phyloP scores from a whole-genome alignment of 345 rosid species.

The Pugionium dolabratum region DNA sequence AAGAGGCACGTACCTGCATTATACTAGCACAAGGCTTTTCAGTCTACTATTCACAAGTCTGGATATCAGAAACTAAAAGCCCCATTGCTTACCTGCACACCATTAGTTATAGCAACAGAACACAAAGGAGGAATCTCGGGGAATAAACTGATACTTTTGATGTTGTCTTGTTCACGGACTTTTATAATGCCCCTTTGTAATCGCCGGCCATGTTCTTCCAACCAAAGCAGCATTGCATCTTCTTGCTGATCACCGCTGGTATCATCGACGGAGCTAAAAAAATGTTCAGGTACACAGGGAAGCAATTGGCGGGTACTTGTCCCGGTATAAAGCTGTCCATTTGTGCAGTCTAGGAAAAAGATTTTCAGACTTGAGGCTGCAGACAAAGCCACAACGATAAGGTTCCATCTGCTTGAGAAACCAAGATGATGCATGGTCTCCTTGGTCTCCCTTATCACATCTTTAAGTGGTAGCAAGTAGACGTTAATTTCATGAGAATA shows the following conservation, averaged over 20 bases:
- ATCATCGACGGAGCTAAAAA: conserved; percentile 58
- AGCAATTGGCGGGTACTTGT: conserved; percentile 65
- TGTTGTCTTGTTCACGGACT: conserved; percentile 41
- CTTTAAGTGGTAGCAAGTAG: conserved; percentile 54
- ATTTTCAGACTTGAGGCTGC: conserved; percentile 40
- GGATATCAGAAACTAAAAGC: conserved; percentile 4
- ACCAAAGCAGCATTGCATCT: conserved; percentile 88
- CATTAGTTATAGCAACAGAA: conserved; percentile 68
- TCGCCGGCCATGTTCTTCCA: conserved; percentile 78
- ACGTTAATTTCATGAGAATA: conserved; percentile 65
- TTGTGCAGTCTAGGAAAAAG: conserved; percentile 75
- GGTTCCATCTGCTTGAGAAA: conserved; percentile 37
- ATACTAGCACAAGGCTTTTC: not conserved
- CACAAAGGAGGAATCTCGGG: conserved; percentile 80
- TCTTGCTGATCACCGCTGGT: conserved; percentile 49
- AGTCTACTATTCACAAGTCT: conserved; percentile 5
- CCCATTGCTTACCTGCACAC: conserved; percentile 60
- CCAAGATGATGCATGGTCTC: conserved; percentile 33
- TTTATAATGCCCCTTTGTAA: conserved; percentile 62
- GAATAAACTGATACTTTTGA: conserved; percentile 61
- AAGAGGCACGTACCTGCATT: conserved; percentile 72
- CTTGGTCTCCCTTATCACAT: conserved; percentile 52
- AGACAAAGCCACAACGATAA: conserved; percentile 64
- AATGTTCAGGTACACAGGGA: conserved; percentile 72
- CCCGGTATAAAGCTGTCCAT: conserved; percentile 72